Base-by-base conservation (phyloP, 345 rosid species). In the Camelina hispida region DNA sequence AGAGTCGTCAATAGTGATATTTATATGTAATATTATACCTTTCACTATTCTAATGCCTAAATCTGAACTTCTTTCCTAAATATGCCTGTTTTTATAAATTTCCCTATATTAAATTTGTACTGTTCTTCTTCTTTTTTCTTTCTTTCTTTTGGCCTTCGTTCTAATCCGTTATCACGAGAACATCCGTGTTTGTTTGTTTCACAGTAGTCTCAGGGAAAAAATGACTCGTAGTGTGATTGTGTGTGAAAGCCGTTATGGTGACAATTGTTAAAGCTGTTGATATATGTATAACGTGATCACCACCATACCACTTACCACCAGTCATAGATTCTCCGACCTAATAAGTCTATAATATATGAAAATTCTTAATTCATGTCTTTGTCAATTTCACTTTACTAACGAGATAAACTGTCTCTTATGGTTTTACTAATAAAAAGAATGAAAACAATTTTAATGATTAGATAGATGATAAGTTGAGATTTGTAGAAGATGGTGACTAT, bases 141-240 rank as follows among this genome's bases (percentile, higher is more conserved):
- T 28, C 30, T 28, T 28, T 28, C 30, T 28, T 28, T 28, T 28
- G 30, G 30, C 22, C 48, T 18, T 71, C 62, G 62, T 48, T 51
- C 73, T 66, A 23, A 78, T 78, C 81, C 68, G 40, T 51, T 71
- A 50, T 66, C 69, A 40, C 77, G 73, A 52, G 44, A 53, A 58
- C n/a, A 17, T 23, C 77, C 64, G 77, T 78, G 77, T 72, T 66
- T 78, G 73, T 66, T n/a, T n/a, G n/a, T n/a, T 66, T 72, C 66
- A 63, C 48, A 56, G 16, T 57, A 57, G 48, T 47, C 25, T 25
- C 61, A 34, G 47, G n/a, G n/a, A 58, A 43, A 46, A 17, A 48
- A 59, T 4, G 65, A 18, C 9, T 61, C 13, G 25, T 60, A 46
- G 34, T 42, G 42, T 40, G 62, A 22, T n/a, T n/a, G n/a, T n/a